Evolutionary conservation across 169 alveolate species (phyloP), one percentile per base, ranked within the genome.

Genomic region (Eimeria tenella): DNA sequence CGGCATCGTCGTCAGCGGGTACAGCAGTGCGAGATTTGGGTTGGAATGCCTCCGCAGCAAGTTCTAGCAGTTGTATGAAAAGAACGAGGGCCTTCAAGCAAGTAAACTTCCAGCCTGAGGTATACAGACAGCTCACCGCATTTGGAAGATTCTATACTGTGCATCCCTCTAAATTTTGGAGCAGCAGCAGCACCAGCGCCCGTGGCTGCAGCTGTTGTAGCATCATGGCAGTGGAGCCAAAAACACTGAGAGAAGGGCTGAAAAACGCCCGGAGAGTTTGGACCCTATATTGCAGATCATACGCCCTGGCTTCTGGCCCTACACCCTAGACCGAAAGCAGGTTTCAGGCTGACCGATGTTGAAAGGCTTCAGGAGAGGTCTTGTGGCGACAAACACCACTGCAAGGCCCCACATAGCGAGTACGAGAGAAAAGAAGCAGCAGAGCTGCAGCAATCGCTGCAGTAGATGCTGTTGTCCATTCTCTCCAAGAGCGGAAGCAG

Each of bases 381-480:
- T 25, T 62, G 90, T 83, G 58, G 90, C 90, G 68, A 83, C 75
- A 58, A 83, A 83, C 42, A 83, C 90, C 42, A 83, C 90, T 3
- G 90, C 90, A 31, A 83, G 90, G 90, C 90, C 90, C 90, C 90
- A 83, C 90, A 83, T 83, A 4, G 90, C 90, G 50, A 83, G 19
- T 25, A 83, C 77, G 15, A 83, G 50, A 10, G 90, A 83, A 7
- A 31, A 23, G 90, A 83, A 83, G 79, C 90, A 83, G 90, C 73
- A 83, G 25, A 83, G 75, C 75, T 83, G 90, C 90, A 83, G 77
- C 25, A 83, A 60, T 9, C 90, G 75, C 77, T 83, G 90, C 73
- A 83, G 90, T 60, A 58, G 42, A 23, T 83, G 90, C 13, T 83
- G 90, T 1, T 74, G 60, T 5, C 63, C 52, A 31, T 31, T 31